Percentiles rank a stretch among this genome's conserved stretches.
Evolutionary conservation across 2,329 filamentous ascomycete genomes (phyloP).

Genomic region (Trichoderma brevicompactum): DNA sequence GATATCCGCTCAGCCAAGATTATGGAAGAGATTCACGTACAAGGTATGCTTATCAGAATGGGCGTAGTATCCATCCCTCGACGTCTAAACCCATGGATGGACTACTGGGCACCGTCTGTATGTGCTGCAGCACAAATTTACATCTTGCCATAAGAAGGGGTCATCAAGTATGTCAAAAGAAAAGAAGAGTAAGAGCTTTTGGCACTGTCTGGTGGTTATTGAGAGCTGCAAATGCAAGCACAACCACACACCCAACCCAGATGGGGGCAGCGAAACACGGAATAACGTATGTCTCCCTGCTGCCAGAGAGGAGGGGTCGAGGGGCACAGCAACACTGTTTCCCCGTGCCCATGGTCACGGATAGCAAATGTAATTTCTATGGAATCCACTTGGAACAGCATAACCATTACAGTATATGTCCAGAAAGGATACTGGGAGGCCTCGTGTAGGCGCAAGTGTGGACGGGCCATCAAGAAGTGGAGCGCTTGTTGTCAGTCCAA

Average conservation of each 20-base stretch:
- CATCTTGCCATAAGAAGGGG: background rate
- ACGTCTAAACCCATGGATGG: background rate
- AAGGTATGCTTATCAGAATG: slow-evolving; percentile 3
- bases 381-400: slow-evolving; percentile 7
- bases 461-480: slow-evolving; percentile 24
- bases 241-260: background rate
- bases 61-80: background rate
- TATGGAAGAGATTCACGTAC: background rate
- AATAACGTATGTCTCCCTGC: background rate
- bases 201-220: background rate
- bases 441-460: slow-evolving; percentile 26
- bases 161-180: background rate
- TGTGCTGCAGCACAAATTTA: slow-evolving; percentile 1
- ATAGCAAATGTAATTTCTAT: background rate
- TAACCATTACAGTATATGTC: slow-evolving; percentile 17
- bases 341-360: slow-evolving; percentile 1
- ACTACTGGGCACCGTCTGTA: background rate
- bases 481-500: slow-evolving; percentile 25
- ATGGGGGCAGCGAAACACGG: slow-evolving; percentile 3
- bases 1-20: background rate
- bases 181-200: background rate
- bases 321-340: slow-evolving; percentile 1
- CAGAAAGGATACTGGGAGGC: slow-evolving; percentile 20
- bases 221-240: slow-evolving; percentile 2
- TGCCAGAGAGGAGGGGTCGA: background rate